Conservation (phyloP, 2,329 filamentous ascomycete genomes). For the Didymella sp. region DNA sequence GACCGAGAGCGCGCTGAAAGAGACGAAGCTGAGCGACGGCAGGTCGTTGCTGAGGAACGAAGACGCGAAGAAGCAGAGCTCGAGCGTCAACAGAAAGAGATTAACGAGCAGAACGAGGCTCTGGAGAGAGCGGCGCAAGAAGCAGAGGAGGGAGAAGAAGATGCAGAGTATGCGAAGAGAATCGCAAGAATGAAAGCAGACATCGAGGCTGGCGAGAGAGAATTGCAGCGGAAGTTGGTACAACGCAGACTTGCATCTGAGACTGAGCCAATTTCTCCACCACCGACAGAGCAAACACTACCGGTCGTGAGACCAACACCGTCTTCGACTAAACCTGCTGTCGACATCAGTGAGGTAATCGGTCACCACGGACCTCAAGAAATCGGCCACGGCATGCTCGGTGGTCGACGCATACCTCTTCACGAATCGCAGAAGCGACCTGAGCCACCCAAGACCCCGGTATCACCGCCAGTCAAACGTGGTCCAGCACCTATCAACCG, state of each 20-base stretch:
- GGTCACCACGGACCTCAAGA: not conserved
- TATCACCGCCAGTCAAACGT: conserved; percentile 12
- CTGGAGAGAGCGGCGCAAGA: not conserved
- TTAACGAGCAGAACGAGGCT: not conserved
- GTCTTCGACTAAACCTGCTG: not conserved
- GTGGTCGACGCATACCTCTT: not conserved
- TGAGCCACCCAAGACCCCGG: conserved; percentile 20
- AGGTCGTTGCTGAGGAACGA: not conserved
- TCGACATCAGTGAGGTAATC: not conserved
- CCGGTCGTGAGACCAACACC: not conserved
- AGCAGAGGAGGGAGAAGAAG: not conserved
- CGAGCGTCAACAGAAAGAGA: not conserved
- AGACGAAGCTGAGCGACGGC: not conserved
- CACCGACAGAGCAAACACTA: not conserved
- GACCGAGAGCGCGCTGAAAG: not conserved
- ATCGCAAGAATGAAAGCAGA: not conserved
- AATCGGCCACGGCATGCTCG: not conserved
- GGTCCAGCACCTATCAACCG: conserved; percentile 1
- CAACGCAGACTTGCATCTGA: not conserved
- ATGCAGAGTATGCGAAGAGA: not conserved
- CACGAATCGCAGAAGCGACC: conserved; percentile 25
- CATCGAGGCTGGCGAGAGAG: not conserved
- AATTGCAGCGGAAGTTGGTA: not conserved
- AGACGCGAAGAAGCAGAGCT: not conserved
- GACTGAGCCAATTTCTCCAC: not conserved